These are phyloP conservation scores for Kwoniella botswanensis DNA, from an alignment of 768 basidiomycete species.

Conservation along the genomic window DNA sequence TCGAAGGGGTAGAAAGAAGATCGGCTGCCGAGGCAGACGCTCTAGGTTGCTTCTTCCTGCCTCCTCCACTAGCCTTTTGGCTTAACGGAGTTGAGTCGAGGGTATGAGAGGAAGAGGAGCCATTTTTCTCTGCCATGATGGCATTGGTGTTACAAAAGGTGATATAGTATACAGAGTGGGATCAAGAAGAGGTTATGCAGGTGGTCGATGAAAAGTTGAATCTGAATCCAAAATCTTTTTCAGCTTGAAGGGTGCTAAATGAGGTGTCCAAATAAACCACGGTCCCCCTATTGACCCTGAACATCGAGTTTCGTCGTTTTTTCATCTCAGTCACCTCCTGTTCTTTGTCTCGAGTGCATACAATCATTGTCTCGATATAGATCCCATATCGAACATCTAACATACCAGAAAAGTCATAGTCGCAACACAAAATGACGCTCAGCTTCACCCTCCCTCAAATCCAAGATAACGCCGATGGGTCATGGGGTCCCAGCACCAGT, in stretches of 20 bases:
- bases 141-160: constrained; percentile 17
- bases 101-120: constrained; percentile 18
- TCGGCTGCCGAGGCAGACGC: neutral
- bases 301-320: constrained; percentile 22
- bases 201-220: constrained; percentile 1
- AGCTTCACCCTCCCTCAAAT: constrained; percentile 81
- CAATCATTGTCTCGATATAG: too few species aligned
- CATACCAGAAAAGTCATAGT: constrained; percentile 2
- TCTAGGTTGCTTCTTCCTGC: constrained; percentile 6
- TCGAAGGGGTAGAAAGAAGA: neutral
- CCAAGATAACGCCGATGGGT: constrained; percentile 88
- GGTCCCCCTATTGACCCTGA: constrained; percentile 5
- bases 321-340: neutral
- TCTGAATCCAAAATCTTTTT: constrained; percentile 21
- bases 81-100: constrained; percentile 5
- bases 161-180: neutral
- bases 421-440: constrained; percentile 35
- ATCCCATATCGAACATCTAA: too few species aligned
- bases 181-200: constrained; percentile 5
- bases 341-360: constrained; percentile 10
- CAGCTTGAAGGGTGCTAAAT: constrained; percentile 2
- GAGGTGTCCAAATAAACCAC: neutral
- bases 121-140: constrained; percentile 29
- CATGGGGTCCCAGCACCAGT: constrained; percentile 66
- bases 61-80: constrained; percentile 5